phyloP scores from a whole-genome alignment of 768 basidiomycete species.

The Amanita inopinata region DNA sequence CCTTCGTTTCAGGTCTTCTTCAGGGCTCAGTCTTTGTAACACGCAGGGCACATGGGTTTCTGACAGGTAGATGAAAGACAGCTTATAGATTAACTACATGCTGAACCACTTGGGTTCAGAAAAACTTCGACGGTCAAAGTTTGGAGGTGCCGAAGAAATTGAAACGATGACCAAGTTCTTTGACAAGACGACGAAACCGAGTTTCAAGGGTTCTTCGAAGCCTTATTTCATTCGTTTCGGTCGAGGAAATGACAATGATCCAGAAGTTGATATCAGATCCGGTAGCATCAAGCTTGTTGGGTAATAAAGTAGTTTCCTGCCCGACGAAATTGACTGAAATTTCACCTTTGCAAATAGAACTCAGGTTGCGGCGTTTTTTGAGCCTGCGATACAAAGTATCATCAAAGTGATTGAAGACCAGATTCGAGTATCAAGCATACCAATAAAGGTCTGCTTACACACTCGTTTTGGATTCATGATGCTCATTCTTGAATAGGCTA shows the following conservation, averaged over 20 bases:
- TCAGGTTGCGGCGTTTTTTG: slow-evolving; percentile 5
- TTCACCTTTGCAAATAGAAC: not conserved
- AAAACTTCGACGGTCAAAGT: not conserved
- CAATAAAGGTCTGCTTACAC: slow-evolving; percentile 10
- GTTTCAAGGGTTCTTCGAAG: slow-evolving; percentile 28
- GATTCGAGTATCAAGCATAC: not conserved
- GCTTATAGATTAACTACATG: not conserved
- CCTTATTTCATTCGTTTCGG: slow-evolving; percentile 41
- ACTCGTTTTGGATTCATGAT: not conserved
- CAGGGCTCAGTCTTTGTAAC: slow-evolving; percentile 8
- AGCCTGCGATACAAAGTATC: slow-evolving; percentile 7
- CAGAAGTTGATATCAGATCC: slow-evolving; percentile 27
- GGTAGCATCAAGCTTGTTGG: slow-evolving; percentile 36
- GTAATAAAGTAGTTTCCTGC: slow-evolving; percentile 11
- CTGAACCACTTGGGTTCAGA: not conserved
- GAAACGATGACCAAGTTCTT: slow-evolving; percentile 30
- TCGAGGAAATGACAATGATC: slow-evolving; percentile 31
- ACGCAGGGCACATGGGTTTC: not conserved
- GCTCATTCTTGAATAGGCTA: slow-evolving; percentile 16
- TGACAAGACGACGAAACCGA: slow-evolving; percentile 37
- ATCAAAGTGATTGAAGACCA: slow-evolving; percentile 4
- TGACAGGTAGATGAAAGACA: not conserved
- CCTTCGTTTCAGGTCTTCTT: slow-evolving; percentile 1
- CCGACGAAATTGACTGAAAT: not conserved
- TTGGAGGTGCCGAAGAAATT: not conserved